Conservation (phyloP, 2,329 filamentous ascomycete genomes). For the Alternaria tenuissima region DNA sequence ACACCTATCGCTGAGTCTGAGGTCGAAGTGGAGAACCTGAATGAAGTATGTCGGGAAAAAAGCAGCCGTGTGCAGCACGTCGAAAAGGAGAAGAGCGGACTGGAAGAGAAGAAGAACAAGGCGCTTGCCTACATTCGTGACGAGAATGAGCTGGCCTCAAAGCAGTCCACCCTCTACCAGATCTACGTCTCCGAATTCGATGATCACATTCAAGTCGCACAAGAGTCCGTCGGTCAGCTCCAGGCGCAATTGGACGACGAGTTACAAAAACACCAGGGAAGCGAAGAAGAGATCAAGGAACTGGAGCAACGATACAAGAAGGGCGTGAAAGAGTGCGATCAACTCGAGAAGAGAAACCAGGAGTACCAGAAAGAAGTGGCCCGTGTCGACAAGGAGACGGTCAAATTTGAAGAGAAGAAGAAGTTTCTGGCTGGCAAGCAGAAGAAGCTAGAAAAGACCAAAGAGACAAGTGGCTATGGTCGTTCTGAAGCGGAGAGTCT, state of each 20-base stretch:
- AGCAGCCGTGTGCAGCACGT: slow-evolving; percentile 95
- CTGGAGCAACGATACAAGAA: slow-evolving; percentile 85
- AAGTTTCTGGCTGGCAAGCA: slow-evolving; percentile 92
- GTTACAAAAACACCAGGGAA: slow-evolving; percentile 89
- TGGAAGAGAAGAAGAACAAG: slow-evolving; percentile 97
- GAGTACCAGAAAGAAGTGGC: slow-evolving; percentile 83
- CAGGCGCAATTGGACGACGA: slow-evolving; percentile 86
- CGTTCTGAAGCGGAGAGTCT: slow-evolving; percentile 78
- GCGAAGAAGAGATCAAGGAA: slow-evolving; percentile 87
- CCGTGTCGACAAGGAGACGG: slow-evolving; percentile 93
- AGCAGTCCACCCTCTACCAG: slow-evolving; percentile 92
- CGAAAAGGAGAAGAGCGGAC: slow-evolving; percentile 90
- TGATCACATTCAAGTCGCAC: slow-evolving; percentile 86
- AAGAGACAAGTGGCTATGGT: slow-evolving; percentile 77
- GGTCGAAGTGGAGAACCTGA: slow-evolving; percentile 86
- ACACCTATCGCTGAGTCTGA: slow-evolving; percentile 94
- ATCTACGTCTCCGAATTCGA: slow-evolving; percentile 87
- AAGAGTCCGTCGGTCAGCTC: slow-evolving; percentile 91
- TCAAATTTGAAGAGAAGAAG: slow-evolving; percentile 97
- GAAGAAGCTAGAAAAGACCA: slow-evolving; percentile 92
- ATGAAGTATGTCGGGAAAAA: slow-evolving; percentile 95
- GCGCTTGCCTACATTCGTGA: slow-evolving; percentile 87
- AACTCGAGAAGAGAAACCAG: slow-evolving; percentile 82
- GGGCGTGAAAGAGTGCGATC: slow-evolving; percentile 83
- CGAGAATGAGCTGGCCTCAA: slow-evolving; percentile 89